Base-by-base conservation (phyloP, 2,329 filamentous ascomycete species). In the Xylariaceae sp. region DNA sequence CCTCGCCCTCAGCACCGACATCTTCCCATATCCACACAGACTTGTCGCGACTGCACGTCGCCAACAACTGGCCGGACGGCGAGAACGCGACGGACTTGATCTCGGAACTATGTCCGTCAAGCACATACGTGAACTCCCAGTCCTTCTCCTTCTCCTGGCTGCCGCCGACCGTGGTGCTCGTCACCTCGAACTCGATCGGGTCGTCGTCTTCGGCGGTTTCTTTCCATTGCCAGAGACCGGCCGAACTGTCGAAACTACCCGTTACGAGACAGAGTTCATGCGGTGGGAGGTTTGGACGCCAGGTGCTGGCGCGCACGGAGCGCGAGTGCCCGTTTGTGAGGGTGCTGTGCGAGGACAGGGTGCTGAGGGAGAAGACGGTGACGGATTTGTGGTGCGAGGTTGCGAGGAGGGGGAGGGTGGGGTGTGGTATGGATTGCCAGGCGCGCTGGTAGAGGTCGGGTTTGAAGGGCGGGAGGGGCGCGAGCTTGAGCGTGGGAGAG, bases 21-120 rank as follows among this genome's bases (percentile, higher is more conserved):
- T 97, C 94, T 75, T 99, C 94, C 94, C 94, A 99, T 68, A 99
- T 90, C 94, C 94, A 99, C 15, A 97, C 90, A 13, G 85, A 89
- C 77, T 97, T 97, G 73, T 99, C 94, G 53, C 94, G 83, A 56
- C 86, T 89, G 74, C 92, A 97, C 0, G 92, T 97, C 4, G 94
- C 94, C 3, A 99, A 82, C 68, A 91, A 87, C 62, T 88, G 84
- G 0, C 89, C 89, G 0, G 84, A 84, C 0, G 89, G 86, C 15
- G 82, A 86, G 77, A 92, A 95, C 1, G 84, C 81, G 63, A 93
- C 85, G 35, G 83, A 80, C 78, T 97, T 88, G 78, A 99, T 89
- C 75, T 99, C 94, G 23, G 89, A 91, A 70, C 97, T 94, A 73
- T 97, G 94, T 0, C 94, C 94, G 69, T 97, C 94, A 0, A 99